Conservation (phyloP, 768 basidiomycete genomes). For the Pulveroboletus sp. region DNA sequence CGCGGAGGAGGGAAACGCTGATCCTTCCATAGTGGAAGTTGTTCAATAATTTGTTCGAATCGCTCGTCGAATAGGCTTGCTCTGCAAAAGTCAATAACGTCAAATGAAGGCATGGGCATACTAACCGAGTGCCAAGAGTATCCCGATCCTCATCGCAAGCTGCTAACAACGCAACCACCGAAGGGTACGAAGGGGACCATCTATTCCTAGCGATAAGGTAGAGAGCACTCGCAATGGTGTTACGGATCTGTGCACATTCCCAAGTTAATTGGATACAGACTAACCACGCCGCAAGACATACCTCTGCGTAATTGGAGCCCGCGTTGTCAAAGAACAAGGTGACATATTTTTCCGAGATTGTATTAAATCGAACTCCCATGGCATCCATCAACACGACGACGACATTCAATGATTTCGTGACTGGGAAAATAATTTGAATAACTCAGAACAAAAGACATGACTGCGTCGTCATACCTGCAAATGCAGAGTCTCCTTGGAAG, state of each 20-base stretch:
- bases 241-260: constrained; percentile 51
- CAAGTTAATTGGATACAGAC: not conserved
- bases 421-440: constrained; percentile 36
- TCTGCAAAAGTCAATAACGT: constrained; percentile 31
- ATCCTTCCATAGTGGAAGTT: constrained; percentile 66
- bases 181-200: constrained; percentile 68
- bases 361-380: constrained; percentile 62
- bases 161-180: constrained; percentile 46
- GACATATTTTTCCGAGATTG: constrained; percentile 64
- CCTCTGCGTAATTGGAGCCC: constrained; percentile 83
- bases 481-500: constrained; percentile 81
- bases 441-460: not conserved
- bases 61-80: constrained; percentile 52
- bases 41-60: constrained; percentile 51
- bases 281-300: constrained; percentile 25
- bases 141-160: constrained; percentile 53
- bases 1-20: constrained; percentile 82
- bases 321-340: constrained; percentile 70
- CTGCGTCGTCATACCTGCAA: constrained; percentile 57
- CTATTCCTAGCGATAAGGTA: constrained; percentile 52
- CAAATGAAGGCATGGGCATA: not conserved
- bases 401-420: constrained; percentile 69
- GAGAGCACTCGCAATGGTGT: constrained; percentile 63
- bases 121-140: constrained; percentile 59
- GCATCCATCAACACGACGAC: constrained; percentile 64